Percentiles rank a stretch among this genome's conserved stretches.
phyloP scores from a whole-genome alignment of 108 stramenopile genomes.

The Stephanodiscus minutulus region DNA sequence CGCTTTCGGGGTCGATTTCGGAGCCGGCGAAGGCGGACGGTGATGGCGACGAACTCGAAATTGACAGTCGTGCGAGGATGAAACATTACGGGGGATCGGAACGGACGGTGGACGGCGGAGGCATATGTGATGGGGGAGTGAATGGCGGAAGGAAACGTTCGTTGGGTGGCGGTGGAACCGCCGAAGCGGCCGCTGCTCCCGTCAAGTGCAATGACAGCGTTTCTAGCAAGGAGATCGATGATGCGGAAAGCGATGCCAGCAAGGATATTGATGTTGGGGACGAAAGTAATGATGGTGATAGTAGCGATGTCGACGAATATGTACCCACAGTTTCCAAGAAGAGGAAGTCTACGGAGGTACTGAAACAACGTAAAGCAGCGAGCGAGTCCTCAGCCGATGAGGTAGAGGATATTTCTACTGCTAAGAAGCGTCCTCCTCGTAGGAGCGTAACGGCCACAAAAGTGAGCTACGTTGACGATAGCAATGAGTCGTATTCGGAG shows the following conservation, averaged over 20 bases:
- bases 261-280: slow-evolving; percentile 18
- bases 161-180: background rate
- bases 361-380: slow-evolving; percentile 12
- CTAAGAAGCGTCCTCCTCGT: slow-evolving; percentile 33
- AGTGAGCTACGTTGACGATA: slow-evolving; percentile 47
- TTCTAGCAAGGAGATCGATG: slow-evolving; percentile 3
- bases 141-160: slow-evolving; percentile 15
- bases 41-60: slow-evolving; percentile 1
- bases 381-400: slow-evolving; percentile 28
- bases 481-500: slow-evolving; percentile 33
- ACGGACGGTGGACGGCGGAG: slow-evolving; percentile 68
- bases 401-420: slow-evolving; percentile 10
- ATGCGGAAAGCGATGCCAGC: slow-evolving; percentile 13
- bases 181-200: background rate
- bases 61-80: slow-evolving; percentile 2
- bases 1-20: background rate
- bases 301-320: slow-evolving; percentile 41
- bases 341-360: slow-evolving; percentile 13
- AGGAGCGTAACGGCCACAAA: slow-evolving; percentile 32
- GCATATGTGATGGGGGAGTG: slow-evolving; percentile 12
- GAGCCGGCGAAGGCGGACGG: background rate
- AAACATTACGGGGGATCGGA: slow-evolving; percentile 74
- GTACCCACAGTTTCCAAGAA: slow-evolving; percentile 47
- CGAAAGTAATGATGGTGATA: slow-evolving; percentile 16
- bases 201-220: slow-evolving; percentile 13